Base-by-base conservation (phyloP, 2,329 filamentous ascomycete genomes). In the Cryphonectria naterciae region DNA sequence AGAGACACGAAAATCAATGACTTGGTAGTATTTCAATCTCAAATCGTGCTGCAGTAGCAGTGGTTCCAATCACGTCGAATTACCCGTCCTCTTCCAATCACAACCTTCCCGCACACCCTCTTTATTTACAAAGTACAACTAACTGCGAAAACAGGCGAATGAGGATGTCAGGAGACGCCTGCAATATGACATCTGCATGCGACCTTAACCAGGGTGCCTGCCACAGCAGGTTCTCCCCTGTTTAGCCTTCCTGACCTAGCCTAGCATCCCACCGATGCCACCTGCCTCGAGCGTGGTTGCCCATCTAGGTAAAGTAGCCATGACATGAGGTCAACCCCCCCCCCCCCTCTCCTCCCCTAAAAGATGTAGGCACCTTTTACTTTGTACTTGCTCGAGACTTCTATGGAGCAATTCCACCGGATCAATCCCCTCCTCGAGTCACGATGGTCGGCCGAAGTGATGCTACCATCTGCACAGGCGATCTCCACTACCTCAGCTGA, bases 381-480 rank as follows among this genome's bases (percentile, higher is more conserved):
- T 5, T 19, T 22, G 46, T 39, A 39, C 37, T 22, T 49, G 46
- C 46, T 32, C 54, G 54, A 35, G 54, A 35, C 54, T 58, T 5
- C 25, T 22, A 4, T 56, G 52, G 52, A 56, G n/a, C 13, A 28
- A 56, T 6, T 17, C 22, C n/a, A 49, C 22, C 69, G 49, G 64
- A 70, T 61, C 37, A 52, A n/a, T 37, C 28, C 46, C 25, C 10
- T 60, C 39, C 10, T 64, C 39, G n/a, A 52, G 69, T 70, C 65
- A 65, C 69, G 61, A 68, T 70, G 69, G 61, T 25, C 25, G 7
- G 22, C 22, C 39, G 28, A 39, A 11, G 37, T 39, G 37, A 32
- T 61, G 46, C 41, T 67, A 65, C 61, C 54, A 49, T n/a, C n/a
- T 62, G 58, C 4, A 67, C 70, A 46, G 61, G 64, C 67, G 70